These are phyloP conservation scores for Microsporum ferrugineum DNA, from an alignment of 2,329 filamentous ascomycete species.

Conservation along the genomic window DNA sequence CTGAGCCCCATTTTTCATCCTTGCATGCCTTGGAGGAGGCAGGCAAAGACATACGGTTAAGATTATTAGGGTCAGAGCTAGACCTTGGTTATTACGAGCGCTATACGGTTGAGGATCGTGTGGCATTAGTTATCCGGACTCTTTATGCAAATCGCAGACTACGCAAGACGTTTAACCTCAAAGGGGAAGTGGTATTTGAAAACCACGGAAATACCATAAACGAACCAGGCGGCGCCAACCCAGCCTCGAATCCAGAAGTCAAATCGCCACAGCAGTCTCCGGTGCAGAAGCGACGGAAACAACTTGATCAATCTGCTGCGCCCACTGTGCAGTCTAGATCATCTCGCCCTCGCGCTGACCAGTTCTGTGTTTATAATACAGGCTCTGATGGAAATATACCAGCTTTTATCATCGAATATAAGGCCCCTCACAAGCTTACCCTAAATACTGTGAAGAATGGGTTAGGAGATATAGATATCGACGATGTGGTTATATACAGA, in stretches of 20 bases:
- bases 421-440: slow-evolving; percentile 39
- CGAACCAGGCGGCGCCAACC: neutral
- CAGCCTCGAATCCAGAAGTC: neutral
- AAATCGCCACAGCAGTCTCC: neutral
- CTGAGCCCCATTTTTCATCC: slow-evolving; percentile 9
- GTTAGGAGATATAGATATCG: slow-evolving; percentile 33
- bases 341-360: slow-evolving; percentile 21
- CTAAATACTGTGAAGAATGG: slow-evolving; percentile 33
- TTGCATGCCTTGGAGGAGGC: slow-evolving; percentile 4
- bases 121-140: slow-evolving; percentile 4
- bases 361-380: slow-evolving; percentile 28
- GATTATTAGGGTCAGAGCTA: slow-evolving; percentile 11
- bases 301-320: slow-evolving; percentile 2
- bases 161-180: slow-evolving; percentile 8
- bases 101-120: slow-evolving; percentile 7
- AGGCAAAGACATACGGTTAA: slow-evolving; percentile 5
- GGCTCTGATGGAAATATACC: slow-evolving; percentile 14
- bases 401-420: slow-evolving; percentile 34
- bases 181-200: slow-evolving; percentile 12
- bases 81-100: slow-evolving; percentile 11
- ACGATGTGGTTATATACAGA: slow-evolving; percentile 28
- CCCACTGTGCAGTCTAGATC: neutral
- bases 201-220: slow-evolving; percentile 14
- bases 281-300: slow-evolving; percentile 2
- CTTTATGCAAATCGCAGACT: slow-evolving; percentile 1